phyloP scores from a whole-genome alignment of 2,329 filamentous ascomycete genomes.

The Diplodia sapinea region DNA sequence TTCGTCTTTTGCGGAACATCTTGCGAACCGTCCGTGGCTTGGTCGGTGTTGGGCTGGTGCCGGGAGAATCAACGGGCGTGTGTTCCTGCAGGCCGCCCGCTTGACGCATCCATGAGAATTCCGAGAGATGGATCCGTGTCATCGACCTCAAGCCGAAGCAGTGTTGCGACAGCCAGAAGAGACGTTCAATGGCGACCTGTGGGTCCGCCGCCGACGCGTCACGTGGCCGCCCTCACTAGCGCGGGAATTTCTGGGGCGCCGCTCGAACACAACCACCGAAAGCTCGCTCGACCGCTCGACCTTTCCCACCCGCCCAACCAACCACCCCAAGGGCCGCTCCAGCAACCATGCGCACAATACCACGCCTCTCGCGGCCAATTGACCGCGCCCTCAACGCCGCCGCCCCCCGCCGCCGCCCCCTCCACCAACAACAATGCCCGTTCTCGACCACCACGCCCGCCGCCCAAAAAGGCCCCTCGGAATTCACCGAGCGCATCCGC shows the following conservation, averaged over 20 bases:
- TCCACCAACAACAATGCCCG: neutral
- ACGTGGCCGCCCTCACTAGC: slow-evolving; percentile 9
- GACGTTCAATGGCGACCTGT: no score
- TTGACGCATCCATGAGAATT: neutral
- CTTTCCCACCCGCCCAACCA: neutral
- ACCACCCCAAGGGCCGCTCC: neutral
- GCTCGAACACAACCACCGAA: neutral
- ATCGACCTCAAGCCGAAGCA: neutral
- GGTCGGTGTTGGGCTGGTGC: neutral
- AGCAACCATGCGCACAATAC: slow-evolving; percentile 25
- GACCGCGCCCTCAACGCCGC: neutral
- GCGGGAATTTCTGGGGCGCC: slow-evolving; percentile 21
- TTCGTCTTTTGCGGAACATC: neutral
- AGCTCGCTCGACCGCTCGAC: neutral
- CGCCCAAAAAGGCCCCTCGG: neutral
- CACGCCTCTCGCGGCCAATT: slow-evolving; percentile 29
- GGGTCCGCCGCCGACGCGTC: neutral
- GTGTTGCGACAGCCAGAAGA: neutral
- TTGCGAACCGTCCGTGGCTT: neutral
- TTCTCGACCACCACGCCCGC: slow-evolving; percentile 18
- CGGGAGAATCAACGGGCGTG: neutral
- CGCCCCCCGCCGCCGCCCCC: neutral
- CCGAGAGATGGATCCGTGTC: neutral
- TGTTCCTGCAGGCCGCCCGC: neutral
- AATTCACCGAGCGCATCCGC: slow-evolving; percentile 10